phyloP scores from a whole-genome alignment of 345 rosid genomes.

The Eucalyptus camaldulensis region DNA sequence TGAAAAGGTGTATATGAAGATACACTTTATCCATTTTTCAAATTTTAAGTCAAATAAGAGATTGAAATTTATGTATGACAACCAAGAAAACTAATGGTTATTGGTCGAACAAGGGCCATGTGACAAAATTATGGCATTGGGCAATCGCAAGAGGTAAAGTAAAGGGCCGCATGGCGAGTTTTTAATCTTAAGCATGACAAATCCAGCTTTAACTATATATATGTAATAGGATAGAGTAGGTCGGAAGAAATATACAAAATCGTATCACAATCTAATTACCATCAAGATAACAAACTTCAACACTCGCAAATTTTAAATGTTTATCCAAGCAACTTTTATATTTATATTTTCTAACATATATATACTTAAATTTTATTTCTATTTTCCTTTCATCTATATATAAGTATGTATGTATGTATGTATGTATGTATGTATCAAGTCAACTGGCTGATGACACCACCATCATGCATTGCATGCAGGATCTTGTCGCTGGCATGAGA shows the following conservation, averaged over 20 bases:
- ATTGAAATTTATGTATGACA: neutral
- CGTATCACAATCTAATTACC: neutral
- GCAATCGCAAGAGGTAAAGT: neutral
- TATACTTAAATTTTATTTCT: too few relatives aligned
- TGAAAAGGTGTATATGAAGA: neutral
- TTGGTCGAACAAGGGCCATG: fast-evolving
- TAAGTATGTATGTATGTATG: neutral
- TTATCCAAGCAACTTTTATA: neutral
- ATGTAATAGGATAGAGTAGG: neutral
- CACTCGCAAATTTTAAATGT: neutral
- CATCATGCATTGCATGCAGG: neutral
- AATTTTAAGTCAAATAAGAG: neutral
- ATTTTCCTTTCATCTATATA: neutral
- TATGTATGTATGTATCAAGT: too few relatives aligned
- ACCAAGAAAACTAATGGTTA: neutral
- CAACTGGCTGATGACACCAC: neutral
- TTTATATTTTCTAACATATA: neutral
- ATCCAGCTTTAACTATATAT: neutral
- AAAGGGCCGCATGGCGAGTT: neutral
- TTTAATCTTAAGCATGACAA: neutral
- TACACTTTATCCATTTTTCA: neutral
- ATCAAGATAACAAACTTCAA: neutral
- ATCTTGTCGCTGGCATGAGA: neutral
- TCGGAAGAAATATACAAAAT: neutral
- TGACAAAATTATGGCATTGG: neutral